Evolutionary conservation across 192 early-diverging fungal species (phyloP).

Genomic region (Backusella liffmaniae): DNA sequence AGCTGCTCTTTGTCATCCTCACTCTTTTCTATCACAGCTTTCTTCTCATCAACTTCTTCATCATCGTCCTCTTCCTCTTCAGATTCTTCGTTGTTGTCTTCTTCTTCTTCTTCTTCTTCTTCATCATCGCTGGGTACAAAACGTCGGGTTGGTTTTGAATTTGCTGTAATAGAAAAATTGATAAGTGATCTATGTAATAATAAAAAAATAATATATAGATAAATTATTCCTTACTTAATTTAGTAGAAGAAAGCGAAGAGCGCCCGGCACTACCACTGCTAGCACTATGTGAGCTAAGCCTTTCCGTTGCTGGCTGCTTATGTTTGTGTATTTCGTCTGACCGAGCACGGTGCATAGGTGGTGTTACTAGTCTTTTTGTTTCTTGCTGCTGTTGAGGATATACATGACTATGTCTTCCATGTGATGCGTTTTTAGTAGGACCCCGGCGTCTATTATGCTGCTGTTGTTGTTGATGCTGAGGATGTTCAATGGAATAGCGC

Average conservation of each 20-base stretch:
- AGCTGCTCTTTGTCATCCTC: not conserved
- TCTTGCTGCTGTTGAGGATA: conserved; percentile 8
- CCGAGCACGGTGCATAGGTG: not conserved
- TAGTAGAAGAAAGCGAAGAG: not conserved
- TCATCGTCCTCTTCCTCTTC: conserved; percentile 12
- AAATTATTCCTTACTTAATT: not conserved
- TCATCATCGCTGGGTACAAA: conserved; percentile 32
- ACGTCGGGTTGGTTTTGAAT: conserved; percentile 11
- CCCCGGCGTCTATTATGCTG: not conserved
- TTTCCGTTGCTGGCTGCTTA: not conserved
- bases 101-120: conserved; percentile 14
- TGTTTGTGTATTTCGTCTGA: not conserved
- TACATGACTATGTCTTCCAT: conserved; percentile 6
- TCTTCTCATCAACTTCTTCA: not conserved
- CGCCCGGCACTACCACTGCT: not conserved
- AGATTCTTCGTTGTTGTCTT: conserved; percentile 8
- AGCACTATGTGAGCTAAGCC: not conserved
- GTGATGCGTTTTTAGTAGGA: not conserved
- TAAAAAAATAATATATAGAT: not conserved
- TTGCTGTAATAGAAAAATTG: not conserved
- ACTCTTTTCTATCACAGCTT: not conserved
- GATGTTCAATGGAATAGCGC: conserved; percentile 12
- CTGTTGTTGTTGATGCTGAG: conserved; percentile 7
- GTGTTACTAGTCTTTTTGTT: not conserved
- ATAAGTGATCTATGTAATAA: not conserved